Percentiles rank a stretch among this genome's conserved stretches.
phyloP scores from a whole-genome alignment of 2,329 filamentous ascomycete species.

The Aspergillus fructus region DNA sequence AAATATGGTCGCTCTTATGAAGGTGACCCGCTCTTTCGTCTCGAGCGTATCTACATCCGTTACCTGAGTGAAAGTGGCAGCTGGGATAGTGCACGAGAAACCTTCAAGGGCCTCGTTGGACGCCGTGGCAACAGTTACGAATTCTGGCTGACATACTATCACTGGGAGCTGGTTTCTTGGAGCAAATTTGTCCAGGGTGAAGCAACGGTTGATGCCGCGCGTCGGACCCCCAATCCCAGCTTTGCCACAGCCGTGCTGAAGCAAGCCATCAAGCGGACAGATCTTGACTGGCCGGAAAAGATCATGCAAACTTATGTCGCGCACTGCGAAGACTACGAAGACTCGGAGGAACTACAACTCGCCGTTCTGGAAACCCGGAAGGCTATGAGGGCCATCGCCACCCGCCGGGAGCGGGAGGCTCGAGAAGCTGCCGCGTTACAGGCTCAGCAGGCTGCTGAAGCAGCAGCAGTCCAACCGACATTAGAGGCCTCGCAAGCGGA shows the following conservation, averaged over 20 bases:
- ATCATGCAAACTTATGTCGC: conserved; percentile 48
- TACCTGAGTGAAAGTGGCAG: conserved; percentile 83
- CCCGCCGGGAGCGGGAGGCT: conserved; percentile 66
- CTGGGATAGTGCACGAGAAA: conserved; percentile 70
- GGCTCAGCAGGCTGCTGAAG: conserved; percentile 21
- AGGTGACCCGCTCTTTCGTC: conserved; percentile 83
- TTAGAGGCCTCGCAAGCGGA: conserved; percentile 30
- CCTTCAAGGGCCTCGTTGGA: conserved; percentile 72
- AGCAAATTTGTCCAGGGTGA: conserved; percentile 56
- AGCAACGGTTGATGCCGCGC: conserved; percentile 51
- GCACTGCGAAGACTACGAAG: conserved; percentile 84
- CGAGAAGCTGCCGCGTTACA: conserved; percentile 51
- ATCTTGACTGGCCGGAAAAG: conserved; percentile 52
- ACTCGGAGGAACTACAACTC: conserved; percentile 69
- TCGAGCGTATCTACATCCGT: conserved; percentile 90
- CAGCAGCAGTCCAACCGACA: conserved; percentile 6
- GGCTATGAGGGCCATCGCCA: conserved; percentile 61
- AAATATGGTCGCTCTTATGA: conserved; percentile 73
- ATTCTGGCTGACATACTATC: conserved; percentile 91
- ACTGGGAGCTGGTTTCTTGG: conserved; percentile 83
- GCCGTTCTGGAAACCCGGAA: conserved; percentile 74
- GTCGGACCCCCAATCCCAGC: conserved; percentile 64
- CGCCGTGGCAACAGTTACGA: conserved; percentile 76
- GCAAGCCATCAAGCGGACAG: conserved; percentile 60
- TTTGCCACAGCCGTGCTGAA: conserved; percentile 74